Evolutionary conservation across 208 protist genomes (phyloP).

Genomic region (Crithidia bombi): DNA sequence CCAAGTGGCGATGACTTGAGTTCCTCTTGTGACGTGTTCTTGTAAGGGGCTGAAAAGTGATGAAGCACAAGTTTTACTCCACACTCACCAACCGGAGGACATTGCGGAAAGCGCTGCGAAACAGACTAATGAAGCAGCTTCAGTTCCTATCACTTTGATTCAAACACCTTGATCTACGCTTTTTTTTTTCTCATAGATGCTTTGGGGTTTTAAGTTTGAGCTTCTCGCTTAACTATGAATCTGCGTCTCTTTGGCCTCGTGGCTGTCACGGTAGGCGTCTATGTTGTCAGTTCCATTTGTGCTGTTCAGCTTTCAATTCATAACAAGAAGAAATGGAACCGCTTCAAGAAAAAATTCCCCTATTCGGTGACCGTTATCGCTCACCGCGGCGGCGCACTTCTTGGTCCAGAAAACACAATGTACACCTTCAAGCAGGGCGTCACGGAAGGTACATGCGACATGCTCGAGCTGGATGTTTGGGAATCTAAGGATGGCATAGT

Average conservation of each 20-base stretch:
- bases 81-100: no score
- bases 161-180: background rate
- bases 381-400: conserved; percentile 72
- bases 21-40: no score
- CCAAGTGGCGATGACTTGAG: no score
- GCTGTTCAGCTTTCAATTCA: conserved; percentile 25
- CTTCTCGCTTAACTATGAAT: background rate
- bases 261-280: conserved; percentile 18
- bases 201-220: no score
- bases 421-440: conserved; percentile 69
- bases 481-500: conserved; percentile 68
- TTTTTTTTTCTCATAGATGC: conserved; percentile 20
- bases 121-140: background rate
- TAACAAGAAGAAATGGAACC: conserved; percentile 24
- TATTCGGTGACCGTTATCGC: conserved; percentile 67
- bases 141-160: background rate
- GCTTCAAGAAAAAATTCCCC: conserved; percentile 62
- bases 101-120: no score
- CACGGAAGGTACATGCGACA: conserved; percentile 46
- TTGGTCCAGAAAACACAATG: conserved; percentile 84
- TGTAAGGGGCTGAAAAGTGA: no score
- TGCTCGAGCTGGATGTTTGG: conserved; percentile 81
- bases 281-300: conserved; percentile 26
- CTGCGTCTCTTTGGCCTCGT: conserved; percentile 10
- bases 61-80: no score